Percentiles rank a stretch among this genome's conserved stretches.
These are phyloP conservation scores for Didymella keratinophila DNA, from an alignment of 2,329 filamentous ascomycete species.

Conservation along the genomic window DNA sequence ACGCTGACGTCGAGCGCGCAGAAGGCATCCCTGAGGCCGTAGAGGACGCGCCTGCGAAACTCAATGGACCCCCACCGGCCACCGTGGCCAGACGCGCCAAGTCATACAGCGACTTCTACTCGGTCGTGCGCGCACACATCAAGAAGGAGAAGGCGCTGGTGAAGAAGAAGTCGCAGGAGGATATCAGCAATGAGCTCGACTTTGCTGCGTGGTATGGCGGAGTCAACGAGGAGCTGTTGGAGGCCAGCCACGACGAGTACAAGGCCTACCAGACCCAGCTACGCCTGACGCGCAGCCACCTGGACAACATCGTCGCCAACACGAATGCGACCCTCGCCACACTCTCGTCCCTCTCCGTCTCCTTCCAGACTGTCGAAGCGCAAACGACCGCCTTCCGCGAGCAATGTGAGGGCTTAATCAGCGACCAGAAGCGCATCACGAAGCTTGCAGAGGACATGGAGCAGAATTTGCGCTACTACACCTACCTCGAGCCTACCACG, in stretches of 20 bases:
- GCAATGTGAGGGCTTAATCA: slow-evolving; percentile 86
- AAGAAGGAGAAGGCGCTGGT: slow-evolving; percentile 58
- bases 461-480: slow-evolving; percentile 92
- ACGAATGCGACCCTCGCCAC: slow-evolving; percentile 78
- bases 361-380: slow-evolving; percentile 84
- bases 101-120: slow-evolving; percentile 81
- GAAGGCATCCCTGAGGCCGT: slow-evolving; percentile 66
- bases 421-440: slow-evolving; percentile 81
- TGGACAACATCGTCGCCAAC: slow-evolving; percentile 79
- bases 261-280: slow-evolving; percentile 84
- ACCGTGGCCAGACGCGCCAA: slow-evolving; percentile 71
- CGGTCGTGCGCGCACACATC: slow-evolving; percentile 66
- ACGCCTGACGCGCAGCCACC: slow-evolving; percentile 78
- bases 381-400: slow-evolving; percentile 94
- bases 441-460: slow-evolving; percentile 83
- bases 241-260: slow-evolving; percentile 86
- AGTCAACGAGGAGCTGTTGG: slow-evolving; percentile 72
- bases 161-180: slow-evolving; percentile 50
- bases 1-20: slow-evolving; percentile 61
- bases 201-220: slow-evolving; percentile 66
- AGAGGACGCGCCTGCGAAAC: slow-evolving; percentile 63
- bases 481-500: slow-evolving; percentile 90
- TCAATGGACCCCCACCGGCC: slow-evolving; percentile 70
- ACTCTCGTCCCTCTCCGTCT: slow-evolving; percentile 79
- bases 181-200: slow-evolving; percentile 66